These are phyloP conservation scores for Hirsutella minnesotensis DNA, from an alignment of 2,329 filamentous ascomycete species.

Conservation along the genomic window DNA sequence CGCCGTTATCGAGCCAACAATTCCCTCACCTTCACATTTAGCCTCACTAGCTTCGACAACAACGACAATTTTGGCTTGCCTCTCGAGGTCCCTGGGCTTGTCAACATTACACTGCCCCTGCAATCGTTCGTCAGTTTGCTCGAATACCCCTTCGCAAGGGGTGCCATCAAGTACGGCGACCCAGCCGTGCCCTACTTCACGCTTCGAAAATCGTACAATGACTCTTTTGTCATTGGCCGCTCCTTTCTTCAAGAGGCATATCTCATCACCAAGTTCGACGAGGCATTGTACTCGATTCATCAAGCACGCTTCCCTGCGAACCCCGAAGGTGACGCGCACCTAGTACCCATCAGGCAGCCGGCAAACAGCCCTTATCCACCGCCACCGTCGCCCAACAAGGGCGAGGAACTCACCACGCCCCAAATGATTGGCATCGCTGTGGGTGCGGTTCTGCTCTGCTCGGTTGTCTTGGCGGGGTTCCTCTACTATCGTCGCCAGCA, in stretches of 20 bases:
- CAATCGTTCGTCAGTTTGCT: conserved; percentile 37
- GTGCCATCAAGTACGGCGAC: conserved; percentile 29
- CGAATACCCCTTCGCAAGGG: conserved; percentile 35
- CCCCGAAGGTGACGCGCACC: conserved; percentile 24
- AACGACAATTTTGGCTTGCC: conserved; percentile 38
- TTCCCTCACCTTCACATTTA: conserved; percentile 44
- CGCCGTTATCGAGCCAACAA: conserved; percentile 29
- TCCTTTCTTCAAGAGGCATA: conserved; percentile 61
- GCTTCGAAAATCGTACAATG: conserved; percentile 41
- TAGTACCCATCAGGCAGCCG: conserved; percentile 29
- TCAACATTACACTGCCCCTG: conserved; percentile 43
- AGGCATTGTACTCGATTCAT: conserved; percentile 39
- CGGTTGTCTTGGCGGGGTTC: conserved; percentile 17
- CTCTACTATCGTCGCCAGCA: conserved; percentile 22
- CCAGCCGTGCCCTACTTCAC: conserved; percentile 51
- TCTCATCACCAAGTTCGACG: conserved; percentile 44
- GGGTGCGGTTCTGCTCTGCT: conserved; percentile 23
- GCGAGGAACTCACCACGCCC: conserved; percentile 22
- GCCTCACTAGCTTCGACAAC: conserved; percentile 42
- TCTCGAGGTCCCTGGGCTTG: conserved; percentile 34
- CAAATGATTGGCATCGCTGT: conserved; percentile 35
- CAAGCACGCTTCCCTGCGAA: conserved; percentile 40
- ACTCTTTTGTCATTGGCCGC: conserved; percentile 49
- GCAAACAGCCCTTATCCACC: conserved; percentile 34
- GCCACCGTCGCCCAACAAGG: conserved; percentile 12